These are phyloP conservation scores for Xanthoceras sorbifolium DNA, from an alignment of 345 rosid genomes.

Conservation along the genomic window DNA sequence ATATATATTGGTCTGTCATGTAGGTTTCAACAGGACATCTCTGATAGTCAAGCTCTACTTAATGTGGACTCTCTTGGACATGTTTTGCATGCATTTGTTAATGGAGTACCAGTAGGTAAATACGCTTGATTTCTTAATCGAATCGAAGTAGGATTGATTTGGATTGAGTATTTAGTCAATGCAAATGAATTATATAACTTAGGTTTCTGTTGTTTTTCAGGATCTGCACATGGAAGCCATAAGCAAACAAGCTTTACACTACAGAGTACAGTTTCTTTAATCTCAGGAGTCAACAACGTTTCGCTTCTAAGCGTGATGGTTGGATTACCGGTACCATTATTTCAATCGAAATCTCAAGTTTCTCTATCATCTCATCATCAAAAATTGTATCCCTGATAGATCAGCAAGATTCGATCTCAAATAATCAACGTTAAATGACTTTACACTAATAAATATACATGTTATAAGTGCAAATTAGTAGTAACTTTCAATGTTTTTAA, in stretches of 20 bases:
- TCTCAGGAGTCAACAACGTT: slow-evolving; percentile 39
- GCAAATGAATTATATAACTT: too few species aligned
- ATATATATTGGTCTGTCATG: background rate
- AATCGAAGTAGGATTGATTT: too few species aligned
- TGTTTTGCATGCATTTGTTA: slow-evolving; percentile 12
- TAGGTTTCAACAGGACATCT: background rate
- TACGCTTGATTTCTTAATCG: background rate
- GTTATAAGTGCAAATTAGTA: too few species aligned
- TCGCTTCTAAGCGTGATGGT: slow-evolving; percentile 50
- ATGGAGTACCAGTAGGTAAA: slow-evolving; percentile 9
- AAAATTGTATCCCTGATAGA: too few species aligned
- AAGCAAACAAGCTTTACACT: slow-evolving; percentile 18
- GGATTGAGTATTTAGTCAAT: too few species aligned
- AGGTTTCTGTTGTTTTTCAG: too few species aligned
- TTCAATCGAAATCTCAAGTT: slow-evolving; percentile 16
- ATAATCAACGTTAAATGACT: too few species aligned
- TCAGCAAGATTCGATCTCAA: too few species aligned
- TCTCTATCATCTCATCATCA: too few species aligned
- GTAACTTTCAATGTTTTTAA: too few species aligned
- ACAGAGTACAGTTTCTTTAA: slow-evolving; percentile 14
- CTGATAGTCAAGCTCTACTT: slow-evolving; percentile 3
- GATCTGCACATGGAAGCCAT: slow-evolving; percentile 23
- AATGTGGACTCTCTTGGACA: slow-evolving; percentile 13
- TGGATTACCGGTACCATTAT: slow-evolving; percentile 58
- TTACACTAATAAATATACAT: too few species aligned